Conservation (phyloP, 208 protist genomes). For the Trypanosoma mega region DNA sequence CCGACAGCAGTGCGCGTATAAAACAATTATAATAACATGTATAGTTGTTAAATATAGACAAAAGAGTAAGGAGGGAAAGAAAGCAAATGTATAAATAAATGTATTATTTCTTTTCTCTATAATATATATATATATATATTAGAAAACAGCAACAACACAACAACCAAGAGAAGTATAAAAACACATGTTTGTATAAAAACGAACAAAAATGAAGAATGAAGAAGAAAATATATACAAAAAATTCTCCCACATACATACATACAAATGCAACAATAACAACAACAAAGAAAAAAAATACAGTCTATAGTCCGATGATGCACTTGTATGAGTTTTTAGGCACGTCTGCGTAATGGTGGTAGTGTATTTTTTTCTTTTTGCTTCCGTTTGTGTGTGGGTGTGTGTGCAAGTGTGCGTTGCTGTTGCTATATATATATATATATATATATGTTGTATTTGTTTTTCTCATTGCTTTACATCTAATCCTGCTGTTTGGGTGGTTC, state of each 20-base stretch:
- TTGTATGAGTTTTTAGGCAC: too few relatives aligned
- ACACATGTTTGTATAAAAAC: background rate
- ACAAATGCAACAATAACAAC: conserved; percentile 3
- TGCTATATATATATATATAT: too few relatives aligned
- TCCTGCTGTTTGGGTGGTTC: conserved; percentile 25
- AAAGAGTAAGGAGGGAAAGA: conserved; percentile 15
- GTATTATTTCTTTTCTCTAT: background rate
- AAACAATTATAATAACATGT: too few relatives aligned
- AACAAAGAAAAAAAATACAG: too few relatives aligned
- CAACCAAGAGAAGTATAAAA: conserved; percentile 5
- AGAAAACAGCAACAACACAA: conserved; percentile 19
- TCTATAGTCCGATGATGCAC: too few relatives aligned
- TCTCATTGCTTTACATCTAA: conserved; percentile 9
- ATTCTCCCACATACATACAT: conserved; percentile 13
- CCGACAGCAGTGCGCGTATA: too few relatives aligned
- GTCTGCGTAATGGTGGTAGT: too few relatives aligned
- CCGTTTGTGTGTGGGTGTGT: too few relatives aligned
- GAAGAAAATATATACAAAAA: background rate
- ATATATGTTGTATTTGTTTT: background rate
- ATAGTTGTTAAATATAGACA: too few relatives aligned
- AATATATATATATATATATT: conserved; percentile 8
- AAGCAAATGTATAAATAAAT: conserved; percentile 13
- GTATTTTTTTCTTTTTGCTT: too few relatives aligned
- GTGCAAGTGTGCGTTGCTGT: too few relatives aligned
- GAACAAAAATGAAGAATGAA: conserved; percentile 2